Evolutionary conservation across 2,329 filamentous ascomycete species (phyloP).

Genomic region (Kalmusia sp.): DNA sequence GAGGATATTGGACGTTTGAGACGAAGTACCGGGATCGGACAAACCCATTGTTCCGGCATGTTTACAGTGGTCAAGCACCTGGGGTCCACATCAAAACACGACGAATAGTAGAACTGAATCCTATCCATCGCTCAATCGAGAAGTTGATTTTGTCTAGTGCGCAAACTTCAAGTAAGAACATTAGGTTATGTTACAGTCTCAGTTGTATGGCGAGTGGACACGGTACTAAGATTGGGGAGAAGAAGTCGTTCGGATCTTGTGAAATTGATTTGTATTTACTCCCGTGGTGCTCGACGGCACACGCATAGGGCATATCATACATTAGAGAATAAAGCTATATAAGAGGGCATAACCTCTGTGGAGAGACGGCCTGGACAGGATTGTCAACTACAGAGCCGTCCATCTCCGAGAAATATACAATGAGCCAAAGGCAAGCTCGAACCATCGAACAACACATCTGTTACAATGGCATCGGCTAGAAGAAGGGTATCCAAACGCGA

Average conservation of each 20-base stretch:
- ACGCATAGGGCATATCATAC: slow-evolving; percentile 46
- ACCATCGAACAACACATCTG: slow-evolving; percentile 19
- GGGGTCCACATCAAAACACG: neutral
- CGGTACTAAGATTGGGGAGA: too few relatives aligned
- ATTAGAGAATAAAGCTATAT: slow-evolving; percentile 53
- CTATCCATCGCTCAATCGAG: too few relatives aligned
- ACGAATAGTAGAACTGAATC: neutral
- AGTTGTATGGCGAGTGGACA: too few relatives aligned
- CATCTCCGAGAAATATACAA: slow-evolving; percentile 50
- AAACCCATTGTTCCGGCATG: slow-evolving; percentile 22
- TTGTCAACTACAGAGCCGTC: slow-evolving; percentile 28
- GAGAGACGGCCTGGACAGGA: slow-evolving; percentile 28
- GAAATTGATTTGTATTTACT: slow-evolving; percentile 43
- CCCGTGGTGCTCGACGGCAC: slow-evolving; percentile 39
- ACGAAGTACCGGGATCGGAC: slow-evolving; percentile 24
- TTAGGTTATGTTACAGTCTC: too few relatives aligned
- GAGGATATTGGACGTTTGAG: slow-evolving; percentile 8
- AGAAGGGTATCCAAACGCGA: slow-evolving; percentile 30
- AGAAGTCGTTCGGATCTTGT: slow-evolving; percentile 16
- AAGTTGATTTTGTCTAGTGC: too few relatives aligned
- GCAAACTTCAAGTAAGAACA: too few relatives aligned
- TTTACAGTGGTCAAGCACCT: neutral
- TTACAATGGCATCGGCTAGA: slow-evolving; percentile 24
- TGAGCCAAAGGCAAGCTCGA: slow-evolving; percentile 25
- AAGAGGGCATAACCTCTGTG: slow-evolving; percentile 46